Evolutionary conservation across 108 stramenopile species (phyloP).

Genomic region (Nannochloropsis salina): DNA sequence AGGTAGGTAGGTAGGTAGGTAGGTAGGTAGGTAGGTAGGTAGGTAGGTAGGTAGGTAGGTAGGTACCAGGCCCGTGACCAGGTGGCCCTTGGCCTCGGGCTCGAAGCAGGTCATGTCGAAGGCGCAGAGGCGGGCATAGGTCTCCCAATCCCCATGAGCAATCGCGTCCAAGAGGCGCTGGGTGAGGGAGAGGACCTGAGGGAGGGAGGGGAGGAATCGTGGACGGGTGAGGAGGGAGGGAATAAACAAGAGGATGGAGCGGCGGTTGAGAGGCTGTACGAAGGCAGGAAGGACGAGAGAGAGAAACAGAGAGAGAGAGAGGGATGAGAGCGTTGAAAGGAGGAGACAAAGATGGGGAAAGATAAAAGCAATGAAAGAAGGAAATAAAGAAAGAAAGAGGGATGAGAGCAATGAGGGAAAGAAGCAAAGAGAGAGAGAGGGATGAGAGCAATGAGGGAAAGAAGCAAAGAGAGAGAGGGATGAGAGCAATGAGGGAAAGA

Average conservation of each 20-base stretch:
- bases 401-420: too few species aligned
- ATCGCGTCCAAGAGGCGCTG: not conserved
- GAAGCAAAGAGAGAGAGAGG: too few species aligned
- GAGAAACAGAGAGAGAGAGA: not conserved
- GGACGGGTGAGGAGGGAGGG: not conserved
- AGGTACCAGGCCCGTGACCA: not conserved
- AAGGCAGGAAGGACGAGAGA: not conserved
- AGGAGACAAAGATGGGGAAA: not conserved
- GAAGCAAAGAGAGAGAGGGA: not conserved
- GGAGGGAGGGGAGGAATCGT: not conserved
- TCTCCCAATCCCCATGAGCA: not conserved
- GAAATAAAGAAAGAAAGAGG: too few species aligned
- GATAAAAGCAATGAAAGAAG: too few species aligned
- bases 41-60: not conserved
- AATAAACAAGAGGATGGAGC: not conserved
- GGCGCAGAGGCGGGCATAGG: not conserved
- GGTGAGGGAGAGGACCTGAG: not conserved
- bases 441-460: not conserved
- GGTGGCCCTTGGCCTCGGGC: conserved; percentile 1
- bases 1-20: too few species aligned
- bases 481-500: not conserved
- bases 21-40: not conserved
- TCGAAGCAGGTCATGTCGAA: not conserved
- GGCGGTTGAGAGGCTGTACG: not conserved
- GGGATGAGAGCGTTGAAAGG: not conserved